phyloP scores from a whole-genome alignment of 306 rosid species.

The Trifolium fragiferum region DNA sequence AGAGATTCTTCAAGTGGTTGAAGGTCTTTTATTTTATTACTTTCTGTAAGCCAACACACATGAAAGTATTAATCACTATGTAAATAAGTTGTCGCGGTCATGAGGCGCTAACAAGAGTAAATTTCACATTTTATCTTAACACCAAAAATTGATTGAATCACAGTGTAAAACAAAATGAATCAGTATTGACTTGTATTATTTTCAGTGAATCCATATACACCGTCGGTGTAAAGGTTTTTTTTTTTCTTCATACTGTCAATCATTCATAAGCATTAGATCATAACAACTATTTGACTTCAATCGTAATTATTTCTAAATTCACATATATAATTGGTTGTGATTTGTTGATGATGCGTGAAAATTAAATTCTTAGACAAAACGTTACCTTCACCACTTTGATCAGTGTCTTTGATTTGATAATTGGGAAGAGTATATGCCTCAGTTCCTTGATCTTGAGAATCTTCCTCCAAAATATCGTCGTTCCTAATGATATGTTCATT shows the following conservation, averaged over 20 bases:
- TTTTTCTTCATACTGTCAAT: too few species aligned
- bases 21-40: conserved; percentile 43
- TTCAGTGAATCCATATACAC: too few species aligned
- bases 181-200: background rate
- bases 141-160: background rate
- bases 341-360: background rate
- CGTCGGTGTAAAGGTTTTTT: too few species aligned
- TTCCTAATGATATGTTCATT: background rate
- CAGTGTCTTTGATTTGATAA: conserved; percentile 48
- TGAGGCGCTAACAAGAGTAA: background rate
- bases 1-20: conserved; percentile 47
- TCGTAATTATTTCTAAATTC: too few species aligned
- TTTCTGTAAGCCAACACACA: conserved; percentile 39
- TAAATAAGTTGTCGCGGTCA: background rate
- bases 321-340: too few species aligned
- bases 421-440: conserved; percentile 31
- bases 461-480: conserved; percentile 48
- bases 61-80: conserved; percentile 13
- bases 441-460: conserved; percentile 38
- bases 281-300: too few species aligned
- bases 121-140: background rate
- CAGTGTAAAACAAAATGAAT: background rate
- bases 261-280: too few species aligned
- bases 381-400: conserved; percentile 50
- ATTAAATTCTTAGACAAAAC: background rate